These are phyloP conservation scores for Tetrapisispora fleetii DNA, from an alignment of 805 yeast species.

Conservation along the genomic window DNA sequence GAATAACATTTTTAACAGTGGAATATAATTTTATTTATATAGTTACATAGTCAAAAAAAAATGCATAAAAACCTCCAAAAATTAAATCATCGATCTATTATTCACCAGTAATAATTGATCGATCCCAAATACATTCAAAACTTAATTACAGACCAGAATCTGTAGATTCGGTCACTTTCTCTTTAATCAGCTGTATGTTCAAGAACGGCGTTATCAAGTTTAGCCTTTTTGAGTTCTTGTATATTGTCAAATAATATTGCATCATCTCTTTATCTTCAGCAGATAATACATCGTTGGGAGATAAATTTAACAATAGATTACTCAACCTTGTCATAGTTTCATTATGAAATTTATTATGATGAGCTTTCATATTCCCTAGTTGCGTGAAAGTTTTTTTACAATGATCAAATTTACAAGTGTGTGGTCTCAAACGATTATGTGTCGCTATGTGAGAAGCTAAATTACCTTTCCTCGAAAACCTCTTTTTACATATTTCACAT, in stretches of 20 bases:
- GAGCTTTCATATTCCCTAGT: slow-evolving; percentile 86
- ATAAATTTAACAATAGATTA: slow-evolving; percentile 52
- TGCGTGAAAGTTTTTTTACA: slow-evolving; percentile 86
- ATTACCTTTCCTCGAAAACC: slow-evolving; percentile 86
- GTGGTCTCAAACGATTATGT: slow-evolving; percentile 71
- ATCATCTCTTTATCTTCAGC: slow-evolving; percentile 57
- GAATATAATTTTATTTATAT: too few species aligned
- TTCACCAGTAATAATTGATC: not conserved
- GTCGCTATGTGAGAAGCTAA: slow-evolving; percentile 80
- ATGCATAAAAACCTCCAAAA: too few species aligned
- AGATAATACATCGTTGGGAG: slow-evolving; percentile 41
- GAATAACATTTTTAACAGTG: too few species aligned
- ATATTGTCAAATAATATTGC: slow-evolving; percentile 68
- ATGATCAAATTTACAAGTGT: slow-evolving; percentile 64
- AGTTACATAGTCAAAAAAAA: too few species aligned
- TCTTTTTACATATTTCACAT: slow-evolving; percentile 66
- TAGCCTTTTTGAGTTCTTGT: slow-evolving; percentile 83
- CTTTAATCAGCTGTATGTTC: not conserved
- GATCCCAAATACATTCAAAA: not conserved
- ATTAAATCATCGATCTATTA: too few species aligned
- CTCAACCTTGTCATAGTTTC: slow-evolving; percentile 60
- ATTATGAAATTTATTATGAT: slow-evolving; percentile 81
- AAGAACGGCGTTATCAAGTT: slow-evolving; percentile 35
- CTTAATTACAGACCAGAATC: not conserved
- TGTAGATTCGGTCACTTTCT: not conserved